Percentiles rank a stretch among this genome's conserved stretches.
Evolutionary conservation across 1,284 basidiomycete genomes (phyloP).

Genomic region (Pyrrhoderma noxium): DNA sequence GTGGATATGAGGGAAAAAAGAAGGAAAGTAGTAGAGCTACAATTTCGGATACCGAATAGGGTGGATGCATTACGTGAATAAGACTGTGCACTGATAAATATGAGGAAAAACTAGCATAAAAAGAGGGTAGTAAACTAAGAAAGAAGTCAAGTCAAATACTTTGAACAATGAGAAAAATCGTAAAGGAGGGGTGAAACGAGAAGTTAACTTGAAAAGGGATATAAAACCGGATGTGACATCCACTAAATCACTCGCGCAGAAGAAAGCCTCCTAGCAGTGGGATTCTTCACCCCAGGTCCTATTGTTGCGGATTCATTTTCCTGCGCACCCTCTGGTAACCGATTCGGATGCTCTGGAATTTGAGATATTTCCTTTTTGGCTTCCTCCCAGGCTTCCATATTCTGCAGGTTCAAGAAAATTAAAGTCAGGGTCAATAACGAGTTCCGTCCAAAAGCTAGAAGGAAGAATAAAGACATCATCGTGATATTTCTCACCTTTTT

Average conservation of each 20-base stretch:
- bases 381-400: conserved; percentile 94
- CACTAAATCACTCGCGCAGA: conserved; percentile 4
- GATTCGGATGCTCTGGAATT: conserved; percentile 86
- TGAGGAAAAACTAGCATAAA: neutral
- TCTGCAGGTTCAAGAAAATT: conserved; percentile 42
- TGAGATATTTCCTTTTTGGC: conserved; percentile 86
- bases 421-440: neutral
- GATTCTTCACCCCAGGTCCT: conserved; percentile 2
- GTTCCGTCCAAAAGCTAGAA: neutral
- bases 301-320: neutral
- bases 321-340: conserved; percentile 11
- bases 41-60: neutral
- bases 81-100: neutral
- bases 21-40: conserved; percentile 11
- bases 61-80: no score
- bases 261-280: conserved; percentile 10
- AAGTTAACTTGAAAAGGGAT: neutral
- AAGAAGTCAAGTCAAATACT: no score
- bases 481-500: conserved; percentile 59
- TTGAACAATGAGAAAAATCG: neutral
- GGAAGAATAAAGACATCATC: conserved; percentile 10
- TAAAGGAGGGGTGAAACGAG: no score
- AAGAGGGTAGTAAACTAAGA: neutral
- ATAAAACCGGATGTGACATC: neutral
- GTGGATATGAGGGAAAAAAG: conserved; percentile 3